Evolutionary conservation across 108 stramenopile species (phyloP).

Genomic region (Schizochytrium sp.): DNA sequence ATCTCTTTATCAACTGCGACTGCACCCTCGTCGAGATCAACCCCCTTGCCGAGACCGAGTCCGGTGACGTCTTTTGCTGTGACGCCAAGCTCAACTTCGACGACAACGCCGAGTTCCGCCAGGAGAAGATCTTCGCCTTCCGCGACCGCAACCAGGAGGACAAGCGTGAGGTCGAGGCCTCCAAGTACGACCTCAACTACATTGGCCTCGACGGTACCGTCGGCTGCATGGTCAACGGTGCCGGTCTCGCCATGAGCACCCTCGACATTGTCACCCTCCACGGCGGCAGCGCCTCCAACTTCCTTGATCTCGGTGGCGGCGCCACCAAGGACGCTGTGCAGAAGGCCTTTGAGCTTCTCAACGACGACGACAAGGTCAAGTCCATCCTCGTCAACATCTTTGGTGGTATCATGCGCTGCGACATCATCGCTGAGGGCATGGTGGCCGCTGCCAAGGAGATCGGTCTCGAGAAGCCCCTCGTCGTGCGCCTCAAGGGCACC

Average conservation of each 20-base stretch:
- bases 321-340: slow-evolving; percentile 63
- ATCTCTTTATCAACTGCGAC: slow-evolving; percentile 63
- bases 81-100: slow-evolving; percentile 83
- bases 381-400: slow-evolving; percentile 91
- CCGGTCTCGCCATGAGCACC: slow-evolving; percentile 87
- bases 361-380: slow-evolving; percentile 57
- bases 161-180: slow-evolving; percentile 64
- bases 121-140: slow-evolving; percentile 54
- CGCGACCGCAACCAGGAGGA: slow-evolving; percentile 72
- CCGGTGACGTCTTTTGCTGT: slow-evolving; percentile 63
- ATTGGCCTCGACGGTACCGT: slow-evolving; percentile 91
- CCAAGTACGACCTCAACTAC: slow-evolving; percentile 75
- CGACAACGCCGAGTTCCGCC: slow-evolving; percentile 75
- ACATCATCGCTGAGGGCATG: slow-evolving; percentile 81
- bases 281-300: slow-evolving; percentile 88
- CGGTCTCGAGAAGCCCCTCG: slow-evolving; percentile 71
- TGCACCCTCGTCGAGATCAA: slow-evolving; percentile 75
- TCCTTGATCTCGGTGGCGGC: slow-evolving; percentile 85
- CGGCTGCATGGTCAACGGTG: slow-evolving; percentile 97
- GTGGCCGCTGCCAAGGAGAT: slow-evolving; percentile 69
- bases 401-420: slow-evolving; percentile 91
- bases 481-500: slow-evolving; percentile 82
- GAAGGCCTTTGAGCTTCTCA: slow-evolving; percentile 69
- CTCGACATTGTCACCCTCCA: slow-evolving; percentile 89
- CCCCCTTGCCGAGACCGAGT: slow-evolving; percentile 67